Percentiles rank a stretch among this genome's conserved stretches.
These are phyloP conservation scores for Penicillium fuscoglaucum DNA, from an alignment of 2,329 filamentous ascomycete species.

Conservation along the genomic window DNA sequence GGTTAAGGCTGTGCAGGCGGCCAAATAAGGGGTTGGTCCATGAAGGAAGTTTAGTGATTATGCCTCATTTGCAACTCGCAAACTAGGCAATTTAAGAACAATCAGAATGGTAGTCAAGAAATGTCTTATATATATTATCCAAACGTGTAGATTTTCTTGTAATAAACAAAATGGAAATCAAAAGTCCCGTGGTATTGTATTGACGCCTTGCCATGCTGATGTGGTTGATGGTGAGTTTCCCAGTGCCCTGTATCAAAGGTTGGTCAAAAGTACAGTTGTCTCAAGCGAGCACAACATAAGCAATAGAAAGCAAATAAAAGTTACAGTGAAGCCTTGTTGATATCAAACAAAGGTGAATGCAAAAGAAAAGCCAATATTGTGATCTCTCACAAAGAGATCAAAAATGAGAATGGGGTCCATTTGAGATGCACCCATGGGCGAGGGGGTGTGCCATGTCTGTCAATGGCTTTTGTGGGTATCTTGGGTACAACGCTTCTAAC, in stretches of 20 bases:
- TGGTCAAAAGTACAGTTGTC: conserved; percentile 8
- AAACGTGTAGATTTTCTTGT: conserved; percentile 2
- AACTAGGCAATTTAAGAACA: neutral
- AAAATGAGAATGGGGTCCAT: conserved; percentile 8
- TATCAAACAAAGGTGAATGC: conserved; percentile 7
- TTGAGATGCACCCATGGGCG: conserved; percentile 15
- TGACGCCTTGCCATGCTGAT: conserved; percentile 38
- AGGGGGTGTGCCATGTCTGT: conserved; percentile 14
- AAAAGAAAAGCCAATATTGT: neutral
- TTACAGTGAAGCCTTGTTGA: conserved; percentile 3
- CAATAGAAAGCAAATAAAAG: conserved; percentile 1
- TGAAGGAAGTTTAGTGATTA: neutral
- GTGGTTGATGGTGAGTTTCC: conserved; percentile 18
- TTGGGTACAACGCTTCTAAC: conserved; percentile 26
- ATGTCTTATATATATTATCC: neutral
- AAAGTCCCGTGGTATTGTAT: conserved; percentile 28
- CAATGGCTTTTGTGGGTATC: conserved; percentile 35
- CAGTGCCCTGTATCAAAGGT: conserved; percentile 12
- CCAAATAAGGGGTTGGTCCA: conserved; percentile 6
- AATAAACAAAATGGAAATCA: conserved; percentile 19
- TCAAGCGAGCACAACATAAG: conserved; percentile 7
- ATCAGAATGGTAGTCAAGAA: neutral
- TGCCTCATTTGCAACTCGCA: neutral
- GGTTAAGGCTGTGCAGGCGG: conserved; percentile 51
- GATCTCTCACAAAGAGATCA: neutral